Base-by-base conservation (phyloP, 2,329 filamentous ascomycete genomes). In the Trichoderma pleuroti region DNA sequence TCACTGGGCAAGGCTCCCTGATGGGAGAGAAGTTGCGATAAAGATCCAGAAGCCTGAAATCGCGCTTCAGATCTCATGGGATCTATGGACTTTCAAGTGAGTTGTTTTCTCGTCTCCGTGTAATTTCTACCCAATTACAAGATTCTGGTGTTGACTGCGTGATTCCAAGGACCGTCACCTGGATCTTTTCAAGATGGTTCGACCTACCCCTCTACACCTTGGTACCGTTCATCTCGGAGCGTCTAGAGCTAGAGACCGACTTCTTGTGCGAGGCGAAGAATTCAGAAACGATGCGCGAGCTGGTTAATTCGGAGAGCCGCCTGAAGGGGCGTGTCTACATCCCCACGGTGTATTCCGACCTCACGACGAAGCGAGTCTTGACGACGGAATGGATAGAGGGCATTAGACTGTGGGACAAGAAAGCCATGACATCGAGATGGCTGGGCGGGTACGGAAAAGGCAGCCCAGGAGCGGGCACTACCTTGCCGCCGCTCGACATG, bases 331-430 rank as follows among this genome's bases (percentile, higher is more conserved):
- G 93, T 36, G 94, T 98, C 2, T 98, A 98, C 79, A 91, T 99
- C 9, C 96, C 96, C 0, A 87, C 90, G 49, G 90, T 97, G 11
- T 95, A 97, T 79, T 85, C 90, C 5, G 93, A 97, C 72, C 86
- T 98, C 32, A 94, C 90, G 66, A 94, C 92, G 18, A 92, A 86
- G 77, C 88, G 96, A 46, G 90, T 99, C 62, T 91, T 99, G 84
- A 97, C 94, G 1, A 94, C 95, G 0, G 96, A 99, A 80, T 99
- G 96, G 96, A 97, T 99, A 71, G 96, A 99, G 81, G 96, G 96
- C 8, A 90, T 97, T 3, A 88, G 94, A 1, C 85, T 99, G 3
- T 97, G 94, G 93, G 95, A 98, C 76, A 97, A 97, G 79, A 90
- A 93, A 70, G 86, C 91, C 67, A 91, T 98, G 77, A 92, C 89